Evolutionary conservation across 768 basidiomycete genomes (phyloP).

Genomic region (Astraeus odoratus): DNA sequence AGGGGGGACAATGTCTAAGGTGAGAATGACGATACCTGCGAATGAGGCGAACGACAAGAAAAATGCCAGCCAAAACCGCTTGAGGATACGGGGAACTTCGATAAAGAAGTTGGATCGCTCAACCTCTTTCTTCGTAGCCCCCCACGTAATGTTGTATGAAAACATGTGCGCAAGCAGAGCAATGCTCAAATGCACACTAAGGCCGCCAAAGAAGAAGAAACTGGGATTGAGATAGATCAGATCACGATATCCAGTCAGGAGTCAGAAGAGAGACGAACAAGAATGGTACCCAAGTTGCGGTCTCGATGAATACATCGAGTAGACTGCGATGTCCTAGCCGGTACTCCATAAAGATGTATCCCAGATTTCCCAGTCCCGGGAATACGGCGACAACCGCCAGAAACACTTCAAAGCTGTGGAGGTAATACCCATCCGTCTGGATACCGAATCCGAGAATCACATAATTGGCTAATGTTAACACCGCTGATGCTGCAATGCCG

Average conservation of each 20-base stretch:
- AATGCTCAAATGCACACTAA: slow-evolving; percentile 45
- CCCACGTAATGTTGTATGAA: slow-evolving; percentile 54
- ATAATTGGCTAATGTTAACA: slow-evolving; percentile 67
- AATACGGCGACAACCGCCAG: slow-evolving; percentile 70
- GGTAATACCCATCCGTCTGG: slow-evolving; percentile 68
- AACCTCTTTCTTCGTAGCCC: slow-evolving; percentile 71
- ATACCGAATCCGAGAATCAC: slow-evolving; percentile 66
- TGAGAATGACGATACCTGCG: slow-evolving; percentile 51
- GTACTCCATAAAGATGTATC: slow-evolving; percentile 68
- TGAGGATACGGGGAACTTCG: slow-evolving; percentile 78
- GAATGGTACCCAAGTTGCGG: slow-evolving; percentile 28
- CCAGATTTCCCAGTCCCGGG: slow-evolving; percentile 65
- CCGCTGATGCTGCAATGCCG: slow-evolving; percentile 61
- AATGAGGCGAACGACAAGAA: slow-evolving; percentile 45
- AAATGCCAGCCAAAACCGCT: slow-evolving; percentile 68
- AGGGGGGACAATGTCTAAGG: slow-evolving; percentile 44
- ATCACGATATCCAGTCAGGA: background rate
- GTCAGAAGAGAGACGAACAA: slow-evolving; percentile 19
- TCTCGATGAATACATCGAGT: slow-evolving; percentile 19
- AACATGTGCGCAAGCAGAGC: slow-evolving; percentile 51
- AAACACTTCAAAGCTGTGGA: slow-evolving; percentile 77
- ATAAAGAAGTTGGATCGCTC: slow-evolving; percentile 87
- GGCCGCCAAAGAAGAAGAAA: slow-evolving; percentile 51
- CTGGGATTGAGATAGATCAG: slow-evolving; percentile 7
- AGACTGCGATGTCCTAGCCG: slow-evolving; percentile 44